phyloP scores from a whole-genome alignment of 148 eudicot species.

The Rhododendron williamsianum region DNA sequence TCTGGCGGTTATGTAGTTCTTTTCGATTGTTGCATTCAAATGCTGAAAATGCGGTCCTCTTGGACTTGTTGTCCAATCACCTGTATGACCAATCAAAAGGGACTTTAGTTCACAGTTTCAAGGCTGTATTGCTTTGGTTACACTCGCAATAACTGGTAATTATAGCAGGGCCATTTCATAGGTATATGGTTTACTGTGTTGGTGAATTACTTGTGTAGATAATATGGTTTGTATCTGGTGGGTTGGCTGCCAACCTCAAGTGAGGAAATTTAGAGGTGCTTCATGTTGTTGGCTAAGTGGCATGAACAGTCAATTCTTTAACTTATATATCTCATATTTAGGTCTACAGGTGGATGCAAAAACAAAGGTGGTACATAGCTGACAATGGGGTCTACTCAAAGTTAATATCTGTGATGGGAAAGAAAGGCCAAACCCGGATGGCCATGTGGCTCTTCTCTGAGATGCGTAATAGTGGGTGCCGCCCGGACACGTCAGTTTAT shows the following conservation, averaged over 20 bases:
- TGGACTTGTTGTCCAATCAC: not conserved
- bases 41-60: not conserved
- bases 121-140: not conserved
- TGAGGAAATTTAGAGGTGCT: not conserved
- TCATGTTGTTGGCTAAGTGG: not conserved
- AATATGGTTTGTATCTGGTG: not conserved
- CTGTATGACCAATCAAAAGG: not conserved
- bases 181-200: not conserved
- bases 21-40: not conserved
- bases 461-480: conserved; percentile 93
- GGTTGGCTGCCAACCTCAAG: not conserved
- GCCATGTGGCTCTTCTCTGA: conserved; percentile 99
- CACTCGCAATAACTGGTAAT: not conserved
- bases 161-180: not conserved
- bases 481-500: conserved; percentile 84
- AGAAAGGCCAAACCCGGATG: conserved; percentile 79
- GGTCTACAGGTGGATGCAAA: conserved; percentile 92
- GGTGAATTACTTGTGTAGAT: not conserved
- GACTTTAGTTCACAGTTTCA: not conserved
- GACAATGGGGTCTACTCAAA: conserved; percentile 91
- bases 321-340: conserved; percentile 12
- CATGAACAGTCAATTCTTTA: not conserved
- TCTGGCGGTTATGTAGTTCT: not conserved
- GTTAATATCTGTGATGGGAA: conserved; percentile 90
- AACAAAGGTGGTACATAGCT: conserved; percentile 86